phyloP scores from a whole-genome alignment of 805 yeast species.

The Yamadazyma akitaensis region DNA sequence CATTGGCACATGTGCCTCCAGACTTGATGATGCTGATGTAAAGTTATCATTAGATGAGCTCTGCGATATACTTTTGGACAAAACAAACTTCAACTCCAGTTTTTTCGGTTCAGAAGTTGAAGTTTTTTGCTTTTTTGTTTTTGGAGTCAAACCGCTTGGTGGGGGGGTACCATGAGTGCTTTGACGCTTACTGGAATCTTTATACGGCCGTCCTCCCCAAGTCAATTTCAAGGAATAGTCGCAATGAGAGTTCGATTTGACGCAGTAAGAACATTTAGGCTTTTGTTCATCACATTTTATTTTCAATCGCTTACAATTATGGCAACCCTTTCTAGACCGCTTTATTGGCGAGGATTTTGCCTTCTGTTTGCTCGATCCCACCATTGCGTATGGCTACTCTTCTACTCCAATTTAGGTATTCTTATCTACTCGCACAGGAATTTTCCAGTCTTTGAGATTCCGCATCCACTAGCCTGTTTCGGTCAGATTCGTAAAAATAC shows the following conservation, averaged over 20 bases:
- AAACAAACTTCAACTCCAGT: conserved; percentile 1
- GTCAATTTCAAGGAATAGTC: conserved; percentile 61
- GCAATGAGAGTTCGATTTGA: conserved; percentile 45
- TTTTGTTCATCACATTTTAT: conserved; percentile 68
- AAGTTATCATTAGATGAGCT: neutral
- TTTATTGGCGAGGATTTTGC: conserved; percentile 5
- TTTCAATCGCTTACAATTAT: conserved; percentile 56
- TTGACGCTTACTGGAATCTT: conserved; percentile 37
- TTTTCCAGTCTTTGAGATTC: neutral
- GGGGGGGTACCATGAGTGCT: neutral
- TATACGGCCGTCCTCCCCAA: conserved; percentile 76
- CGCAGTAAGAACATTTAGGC: conserved; percentile 60
- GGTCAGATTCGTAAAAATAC: neutral
- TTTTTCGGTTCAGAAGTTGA: neutral
- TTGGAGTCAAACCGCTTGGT: neutral
- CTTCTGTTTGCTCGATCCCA: neutral
- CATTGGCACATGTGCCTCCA: neutral
- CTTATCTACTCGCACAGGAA: neutral
- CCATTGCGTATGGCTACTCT: neutral
- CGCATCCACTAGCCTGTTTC: conserved; percentile 1
- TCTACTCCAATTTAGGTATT: neutral
- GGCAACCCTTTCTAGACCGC: conserved; percentile 50
- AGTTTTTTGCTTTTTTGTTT: neutral
- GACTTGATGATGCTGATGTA: neutral
- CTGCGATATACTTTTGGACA: neutral